Evolutionary conservation across 805 yeast species (phyloP), one percentile per base, ranked within the genome.

Genomic region (Ogataea nakhonphanomensis): DNA sequence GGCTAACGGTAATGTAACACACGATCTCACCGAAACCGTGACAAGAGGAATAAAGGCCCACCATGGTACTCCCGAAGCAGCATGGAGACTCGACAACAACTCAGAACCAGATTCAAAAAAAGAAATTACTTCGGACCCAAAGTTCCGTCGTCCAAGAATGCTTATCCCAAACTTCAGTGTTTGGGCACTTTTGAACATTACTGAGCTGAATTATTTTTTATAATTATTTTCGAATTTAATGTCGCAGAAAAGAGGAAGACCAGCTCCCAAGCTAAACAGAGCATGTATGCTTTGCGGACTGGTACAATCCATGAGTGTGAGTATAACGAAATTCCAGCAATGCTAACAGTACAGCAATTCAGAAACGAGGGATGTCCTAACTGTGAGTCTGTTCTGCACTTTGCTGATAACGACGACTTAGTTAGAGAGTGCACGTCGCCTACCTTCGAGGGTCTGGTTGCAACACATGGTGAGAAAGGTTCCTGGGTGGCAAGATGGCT

Each of bases 401-500:
- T 74, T 55, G 58, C 58, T 15, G 81, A 81, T 44, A 96, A 93
- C 55, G 95, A 89, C 37, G 79, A 84, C 13, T 77, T 87, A 26
- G 84, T 85, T 36, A 84, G 81, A 58, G 96, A 89, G 57, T 88
- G 96, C 62, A 93, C 98, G 5, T 88, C 96, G 13, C 98, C 98
- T 28, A 79, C 96, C 0, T 91, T 89, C 59, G 99, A 91, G 68
- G 99, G 99, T 0, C 69, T 86, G 25, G 95, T 91, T 5, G 96
- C 97, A 2, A 72, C 88, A 47, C 88, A 95, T 35, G 89, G 84
- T 45, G 88, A 91, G 36, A 77, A 79, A 37, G 76, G 73, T 25
- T 87, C 96, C 2, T 91, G 99, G 99, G 96, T 88, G 28, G 96
- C 96, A 11, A 79, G 85, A 58, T 91, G 99, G 99, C 69, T 91